A percentile compares a stretch with the other conserved stretches of the same genome.
These are phyloP conservation scores for Tylopilus felleus DNA, from an alignment of 768 basidiomycete genomes.

Conservation along the genomic window DNA sequence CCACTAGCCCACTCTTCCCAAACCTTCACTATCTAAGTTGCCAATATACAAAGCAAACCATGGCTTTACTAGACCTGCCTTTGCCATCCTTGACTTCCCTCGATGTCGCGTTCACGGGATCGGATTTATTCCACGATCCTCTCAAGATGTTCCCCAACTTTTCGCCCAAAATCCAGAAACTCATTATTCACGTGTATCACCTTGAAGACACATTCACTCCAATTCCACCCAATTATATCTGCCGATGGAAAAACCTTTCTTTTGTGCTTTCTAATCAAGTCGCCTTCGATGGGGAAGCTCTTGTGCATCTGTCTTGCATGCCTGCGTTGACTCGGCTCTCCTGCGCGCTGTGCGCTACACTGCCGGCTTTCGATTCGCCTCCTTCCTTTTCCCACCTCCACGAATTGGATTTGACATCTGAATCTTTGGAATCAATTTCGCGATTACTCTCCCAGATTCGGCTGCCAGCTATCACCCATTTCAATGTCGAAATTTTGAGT, in stretches of 20 bases:
- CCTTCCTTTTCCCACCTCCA: neutral
- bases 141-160: too few species aligned
- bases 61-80: too few species aligned
- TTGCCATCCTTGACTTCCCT: too few species aligned
- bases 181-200: too few species aligned
- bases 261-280: neutral
- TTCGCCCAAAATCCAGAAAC: too few species aligned
- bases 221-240: neutral
- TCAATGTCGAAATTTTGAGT: neutral
- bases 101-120: too few species aligned
- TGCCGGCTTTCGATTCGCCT: neutral
- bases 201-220: too few species aligned
- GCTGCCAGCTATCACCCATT: neutral
- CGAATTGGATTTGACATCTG: neutral
- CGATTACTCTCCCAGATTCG: neutral
- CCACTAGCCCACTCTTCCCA: too few species aligned
- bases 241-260: neutral
- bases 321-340: neutral
- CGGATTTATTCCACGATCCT: too few species aligned
- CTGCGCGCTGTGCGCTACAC: neutral
- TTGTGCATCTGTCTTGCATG: conserved; percentile 1
- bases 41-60: too few species aligned
- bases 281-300: neutral
- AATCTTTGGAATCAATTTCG: neutral
- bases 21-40: too few species aligned